Evolutionary conservation across 169 alveolate genomes (phyloP), one percentile per base, ranked within the genome.

Genomic region (Besnoitia besnoiti): DNA sequence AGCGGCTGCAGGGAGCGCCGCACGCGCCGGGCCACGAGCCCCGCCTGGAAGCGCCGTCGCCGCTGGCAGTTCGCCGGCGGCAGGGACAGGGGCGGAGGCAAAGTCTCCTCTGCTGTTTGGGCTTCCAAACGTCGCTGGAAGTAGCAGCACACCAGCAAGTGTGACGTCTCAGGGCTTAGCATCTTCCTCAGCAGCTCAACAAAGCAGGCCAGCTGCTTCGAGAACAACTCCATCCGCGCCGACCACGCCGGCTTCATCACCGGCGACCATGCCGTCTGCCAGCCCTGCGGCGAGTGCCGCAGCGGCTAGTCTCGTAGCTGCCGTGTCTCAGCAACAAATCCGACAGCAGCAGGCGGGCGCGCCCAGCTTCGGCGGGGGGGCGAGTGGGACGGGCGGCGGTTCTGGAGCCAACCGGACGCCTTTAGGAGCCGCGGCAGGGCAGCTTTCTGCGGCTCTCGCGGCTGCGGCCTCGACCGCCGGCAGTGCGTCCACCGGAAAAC

Each of bases 281-380:
- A 24, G 40, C 37, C 19, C 42, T 67, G 80, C 80, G 10, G 80
- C 80, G 39, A 35, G 47, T n/a, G 80, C 80, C n/a, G 80, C 46
- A 67, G 80, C 80, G 44, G n/a, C 10, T 33, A 21, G 14, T 5
- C 33, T 55, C 3, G 67, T n/a, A n/a, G 67, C 67, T 55, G 67
- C 55, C 5, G 55, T 55, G 67, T 55, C 67, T 19, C 67, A 55
- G 67, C 67, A 55, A 16, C 10, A 30, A 8, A 37, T 19, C 7
- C 80, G n/a, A 42, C 80, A 67, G 44, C 80, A 67, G 44, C 80
- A 67, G 39, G 46, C 80, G 44, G 80, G 80, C 19, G 40, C 46
- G n/a, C 0, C 14, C 3, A 42, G 80, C 30, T 3, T 5, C 76
- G 33, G 76, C 33, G 37, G 76, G 5, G 30, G 40, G 33, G 76